Evolutionary conservation across 2,329 filamentous ascomycete species (phyloP).

Genomic region (Botrytis galanthina): DNA sequence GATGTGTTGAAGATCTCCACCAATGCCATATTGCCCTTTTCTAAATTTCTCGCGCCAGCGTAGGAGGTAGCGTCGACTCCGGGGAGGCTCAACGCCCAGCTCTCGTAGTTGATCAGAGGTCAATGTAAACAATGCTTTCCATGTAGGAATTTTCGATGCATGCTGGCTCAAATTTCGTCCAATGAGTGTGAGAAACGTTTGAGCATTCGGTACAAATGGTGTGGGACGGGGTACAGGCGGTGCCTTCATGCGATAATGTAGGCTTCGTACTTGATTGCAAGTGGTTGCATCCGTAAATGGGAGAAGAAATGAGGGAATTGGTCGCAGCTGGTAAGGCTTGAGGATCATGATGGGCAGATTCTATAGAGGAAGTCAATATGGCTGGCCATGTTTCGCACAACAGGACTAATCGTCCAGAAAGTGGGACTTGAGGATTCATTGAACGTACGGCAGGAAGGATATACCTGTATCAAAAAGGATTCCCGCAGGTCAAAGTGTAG

Average conservation of each 20-base stretch:
- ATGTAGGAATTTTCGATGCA: constrained; percentile 81
- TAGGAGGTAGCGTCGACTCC: constrained; percentile 78
- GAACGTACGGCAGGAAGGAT: neutral
- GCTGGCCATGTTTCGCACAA: neutral
- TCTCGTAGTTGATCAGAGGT: constrained; percentile 75
- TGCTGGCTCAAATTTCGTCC: constrained; percentile 82
- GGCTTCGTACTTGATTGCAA: constrained; percentile 37
- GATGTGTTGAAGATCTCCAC: constrained; percentile 77
- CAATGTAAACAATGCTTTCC: constrained; percentile 85
- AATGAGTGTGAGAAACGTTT: constrained; percentile 86
- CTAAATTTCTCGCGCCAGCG: constrained; percentile 85
- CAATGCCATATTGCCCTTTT: constrained; percentile 72
- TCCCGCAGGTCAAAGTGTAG: neutral
- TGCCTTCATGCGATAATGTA: constrained; percentile 43
- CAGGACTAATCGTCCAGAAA: neutral
- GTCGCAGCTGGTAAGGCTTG: constrained; percentile 31
- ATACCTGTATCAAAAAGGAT: neutral
- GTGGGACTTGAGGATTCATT: neutral
- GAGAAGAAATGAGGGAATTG: constrained; percentile 37
- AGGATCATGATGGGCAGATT: constrained; percentile 33
- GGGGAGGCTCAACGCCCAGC: constrained; percentile 81
- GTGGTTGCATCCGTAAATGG: constrained; percentile 36
- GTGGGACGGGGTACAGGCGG: constrained; percentile 64
- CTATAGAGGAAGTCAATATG: constrained; percentile 20
- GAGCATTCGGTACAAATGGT: constrained; percentile 79